These are phyloP conservation scores for Obba rivulosa DNA, from an alignment of 768 basidiomycete genomes.

Conservation along the genomic window DNA sequence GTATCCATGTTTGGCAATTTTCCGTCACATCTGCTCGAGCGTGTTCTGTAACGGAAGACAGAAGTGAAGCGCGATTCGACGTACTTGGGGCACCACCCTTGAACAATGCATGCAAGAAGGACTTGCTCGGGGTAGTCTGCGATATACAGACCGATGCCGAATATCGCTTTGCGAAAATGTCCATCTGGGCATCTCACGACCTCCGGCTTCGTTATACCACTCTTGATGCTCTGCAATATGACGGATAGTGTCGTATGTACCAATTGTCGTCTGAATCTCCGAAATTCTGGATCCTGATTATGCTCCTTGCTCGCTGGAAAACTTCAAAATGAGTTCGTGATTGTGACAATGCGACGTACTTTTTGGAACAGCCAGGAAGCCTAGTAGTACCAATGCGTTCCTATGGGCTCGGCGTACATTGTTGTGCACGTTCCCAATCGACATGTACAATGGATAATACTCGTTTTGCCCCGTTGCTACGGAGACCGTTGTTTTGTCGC, in stretches of 20 bases:
- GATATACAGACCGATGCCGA: conserved; percentile 24
- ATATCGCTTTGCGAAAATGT: conserved; percentile 21
- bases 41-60: background rate
- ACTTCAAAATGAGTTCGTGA: background rate
- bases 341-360: conserved; percentile 10
- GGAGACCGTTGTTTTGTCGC: conserved; percentile 22
- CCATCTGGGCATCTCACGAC: conserved; percentile 17
- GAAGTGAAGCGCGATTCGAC: too few species aligned
- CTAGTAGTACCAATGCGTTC: conserved; percentile 8
- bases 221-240: conserved; percentile 4
- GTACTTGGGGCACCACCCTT: conserved; percentile 16
- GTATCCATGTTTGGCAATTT: too few species aligned
- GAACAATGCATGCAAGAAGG: conserved; percentile 13
- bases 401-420: conserved; percentile 15
- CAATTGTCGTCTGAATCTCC: conserved; percentile 9
- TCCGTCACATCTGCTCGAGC: background rate
- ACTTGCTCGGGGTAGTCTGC: conserved; percentile 29
- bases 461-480: conserved; percentile 17
- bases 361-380: conserved; percentile 27
- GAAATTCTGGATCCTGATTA: background rate
- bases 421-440: conserved; percentile 18
- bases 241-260: conserved; percentile 8
- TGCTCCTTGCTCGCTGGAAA: background rate
- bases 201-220: conserved; percentile 11
- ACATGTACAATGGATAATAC: conserved; percentile 23